A percentile compares a stretch with the other conserved stretches of the same genome.
phyloP scores from a whole-genome alignment of 495 filamentous ascomycete species.

The Chaetomium fimeti region DNA sequence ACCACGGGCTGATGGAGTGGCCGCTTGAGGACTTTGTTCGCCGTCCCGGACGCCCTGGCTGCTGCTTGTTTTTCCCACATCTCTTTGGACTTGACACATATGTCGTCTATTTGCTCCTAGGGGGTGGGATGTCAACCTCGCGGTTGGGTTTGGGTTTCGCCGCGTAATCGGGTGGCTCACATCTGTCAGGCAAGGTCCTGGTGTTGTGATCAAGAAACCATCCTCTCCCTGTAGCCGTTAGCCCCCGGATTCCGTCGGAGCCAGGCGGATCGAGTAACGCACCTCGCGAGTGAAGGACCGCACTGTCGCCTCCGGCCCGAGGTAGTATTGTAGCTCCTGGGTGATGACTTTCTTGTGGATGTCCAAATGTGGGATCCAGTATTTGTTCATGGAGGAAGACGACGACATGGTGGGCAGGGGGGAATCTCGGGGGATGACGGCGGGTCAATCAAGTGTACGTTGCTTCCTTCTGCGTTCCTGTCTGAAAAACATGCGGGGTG shows the following conservation, averaged over 20 bases:
- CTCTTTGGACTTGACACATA: constrained; percentile 55
- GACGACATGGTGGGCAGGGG: constrained; percentile 38
- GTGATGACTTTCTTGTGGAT: constrained; percentile 60
- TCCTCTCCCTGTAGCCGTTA: constrained; percentile 50
- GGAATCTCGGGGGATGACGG: not conserved
- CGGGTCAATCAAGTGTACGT: constrained; percentile 8
- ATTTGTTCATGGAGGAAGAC: constrained; percentile 49
- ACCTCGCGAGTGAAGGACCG: constrained; percentile 55
- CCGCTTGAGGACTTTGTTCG: constrained; percentile 52
- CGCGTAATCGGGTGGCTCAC: constrained; percentile 38
- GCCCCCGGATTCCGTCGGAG: constrained; percentile 36
- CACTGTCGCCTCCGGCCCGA: constrained; percentile 55
- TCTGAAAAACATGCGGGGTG: constrained; percentile 6
- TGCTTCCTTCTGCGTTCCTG: not conserved
- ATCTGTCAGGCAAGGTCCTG: constrained; percentile 54
- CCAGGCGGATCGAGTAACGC: constrained; percentile 22
- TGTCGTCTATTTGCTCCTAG: constrained; percentile 59
- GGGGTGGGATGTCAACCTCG: constrained; percentile 33
- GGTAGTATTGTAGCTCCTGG: constrained; percentile 55
- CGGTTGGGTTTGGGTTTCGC: constrained; percentile 12
- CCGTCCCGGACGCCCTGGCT: constrained; percentile 46
- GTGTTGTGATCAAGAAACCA: constrained; percentile 57
- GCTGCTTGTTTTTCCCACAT: constrained; percentile 58
- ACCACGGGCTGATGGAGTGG: constrained; percentile 55
- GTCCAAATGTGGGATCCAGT: constrained; percentile 57